Percentiles rank a stretch among this genome's conserved stretches.
phyloP scores from a whole-genome alignment of 495 filamentous ascomycete genomes.

The Talaromyces wortmannii region DNA sequence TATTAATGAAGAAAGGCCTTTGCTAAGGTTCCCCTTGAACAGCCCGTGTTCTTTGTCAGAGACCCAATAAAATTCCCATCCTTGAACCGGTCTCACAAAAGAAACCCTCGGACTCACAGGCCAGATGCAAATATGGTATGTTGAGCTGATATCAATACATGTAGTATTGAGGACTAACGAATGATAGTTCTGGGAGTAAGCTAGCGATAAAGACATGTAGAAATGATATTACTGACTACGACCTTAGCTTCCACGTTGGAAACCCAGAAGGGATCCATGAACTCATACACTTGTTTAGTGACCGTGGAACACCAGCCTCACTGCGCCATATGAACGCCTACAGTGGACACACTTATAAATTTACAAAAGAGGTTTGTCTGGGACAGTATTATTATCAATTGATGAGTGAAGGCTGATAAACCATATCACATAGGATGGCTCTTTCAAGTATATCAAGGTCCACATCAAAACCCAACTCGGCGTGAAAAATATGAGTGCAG shows the following conservation, averaged over 20 bases:
- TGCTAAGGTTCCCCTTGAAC: background rate
- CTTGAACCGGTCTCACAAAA: constrained; percentile 47
- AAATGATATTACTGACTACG: background rate
- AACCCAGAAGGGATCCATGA: constrained; percentile 60
- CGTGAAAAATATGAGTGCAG: constrained; percentile 47
- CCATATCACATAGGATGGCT: constrained; percentile 51
- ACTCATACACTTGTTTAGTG: constrained; percentile 60
- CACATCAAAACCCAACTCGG: constrained; percentile 63
- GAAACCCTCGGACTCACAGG: constrained; percentile 38
- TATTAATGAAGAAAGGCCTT: background rate
- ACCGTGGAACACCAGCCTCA: constrained; percentile 56
- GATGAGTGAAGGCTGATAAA: constrained; percentile 54
- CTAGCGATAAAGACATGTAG: constrained; percentile 29
- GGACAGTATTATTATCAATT: constrained; percentile 26
- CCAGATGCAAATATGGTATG: constrained; percentile 44
- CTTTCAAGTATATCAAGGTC: constrained; percentile 56
- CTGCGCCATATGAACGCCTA: constrained; percentile 59
- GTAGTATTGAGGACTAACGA: constrained; percentile 2
- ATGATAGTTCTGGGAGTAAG: constrained; percentile 52
- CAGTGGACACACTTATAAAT: constrained; percentile 60
- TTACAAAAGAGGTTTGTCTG: constrained; percentile 49
- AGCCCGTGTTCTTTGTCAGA: constrained; percentile 42
- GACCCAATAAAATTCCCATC: constrained; percentile 51
- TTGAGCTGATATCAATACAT: background rate
- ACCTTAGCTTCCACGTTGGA: constrained; percentile 40